These are phyloP conservation scores for Aspergillus wentii DNA, from an alignment of 495 filamentous ascomycete genomes.

Conservation along the genomic window DNA sequence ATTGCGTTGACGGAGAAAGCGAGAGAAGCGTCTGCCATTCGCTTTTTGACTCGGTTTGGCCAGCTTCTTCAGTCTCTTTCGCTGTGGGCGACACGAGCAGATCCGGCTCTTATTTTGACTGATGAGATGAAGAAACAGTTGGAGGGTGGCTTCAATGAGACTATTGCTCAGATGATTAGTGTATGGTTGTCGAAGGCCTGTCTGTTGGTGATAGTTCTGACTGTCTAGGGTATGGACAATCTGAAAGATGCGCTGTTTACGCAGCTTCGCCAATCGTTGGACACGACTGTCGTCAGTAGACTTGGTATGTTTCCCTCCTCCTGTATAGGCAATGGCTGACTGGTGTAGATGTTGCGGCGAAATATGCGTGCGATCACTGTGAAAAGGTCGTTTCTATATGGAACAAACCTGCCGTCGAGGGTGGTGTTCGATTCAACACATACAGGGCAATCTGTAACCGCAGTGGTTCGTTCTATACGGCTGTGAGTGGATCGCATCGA, in stretches of 20 bases:
- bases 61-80: constrained; percentile 47
- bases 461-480: constrained; percentile 33
- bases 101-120: constrained; percentile 13
- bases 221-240: constrained; percentile 1
- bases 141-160: constrained; percentile 39
- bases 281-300: too few relatives aligned
- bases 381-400: constrained; percentile 39
- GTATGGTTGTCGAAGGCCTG: too few relatives aligned
- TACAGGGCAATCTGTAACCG: constrained; percentile 60
- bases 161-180: too few relatives aligned
- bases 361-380: constrained; percentile 24
- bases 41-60: constrained; percentile 44
- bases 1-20: constrained; percentile 46
- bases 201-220: constrained; percentile 47
- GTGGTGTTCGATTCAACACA: constrained; percentile 50
- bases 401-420: constrained; percentile 35
- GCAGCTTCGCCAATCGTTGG: too few relatives aligned
- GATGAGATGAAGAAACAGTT: constrained; percentile 28
- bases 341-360: constrained; percentile 25
- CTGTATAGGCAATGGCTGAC: neutral
- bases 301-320: neutral
- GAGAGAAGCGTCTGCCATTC: constrained; percentile 30
- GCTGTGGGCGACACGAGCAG: constrained; percentile 49
- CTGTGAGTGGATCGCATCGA: constrained; percentile 40
- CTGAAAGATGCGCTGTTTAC: neutral